Percentiles rank a stretch among this genome's conserved stretches.
Conservation (phyloP, 2,329 filamentous ascomycete species). For the Colletotrichum australisinense region DNA sequence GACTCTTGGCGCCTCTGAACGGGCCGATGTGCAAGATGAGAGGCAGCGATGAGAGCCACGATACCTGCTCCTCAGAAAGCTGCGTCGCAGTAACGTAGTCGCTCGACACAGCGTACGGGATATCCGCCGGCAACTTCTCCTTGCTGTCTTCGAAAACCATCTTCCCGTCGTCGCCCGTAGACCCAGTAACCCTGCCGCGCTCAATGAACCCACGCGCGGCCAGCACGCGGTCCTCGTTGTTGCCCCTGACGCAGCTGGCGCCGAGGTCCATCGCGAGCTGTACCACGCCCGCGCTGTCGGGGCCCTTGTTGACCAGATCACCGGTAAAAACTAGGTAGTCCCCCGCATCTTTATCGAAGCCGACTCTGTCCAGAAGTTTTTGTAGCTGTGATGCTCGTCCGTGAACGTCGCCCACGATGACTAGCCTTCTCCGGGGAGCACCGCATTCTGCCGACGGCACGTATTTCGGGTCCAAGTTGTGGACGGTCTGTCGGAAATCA, state of each 20-base stretch:
- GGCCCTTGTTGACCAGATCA: constrained; percentile 85
- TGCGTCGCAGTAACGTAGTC: not conserved
- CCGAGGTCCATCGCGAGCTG: constrained; percentile 77
- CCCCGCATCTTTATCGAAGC: not conserved
- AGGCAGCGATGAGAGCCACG: not conserved
- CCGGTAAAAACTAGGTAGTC: not conserved
- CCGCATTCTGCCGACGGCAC: not conserved
- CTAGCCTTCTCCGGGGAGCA: not conserved
- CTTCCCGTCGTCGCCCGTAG: not conserved
- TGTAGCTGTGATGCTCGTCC: not conserved
- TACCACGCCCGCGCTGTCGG: constrained; percentile 82
- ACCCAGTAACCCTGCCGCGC: constrained; percentile 40
- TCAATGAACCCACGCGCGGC: constrained; percentile 63
- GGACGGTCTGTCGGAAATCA: not conserved
- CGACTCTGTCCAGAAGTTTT: not conserved
- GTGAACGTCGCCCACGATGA: not conserved
- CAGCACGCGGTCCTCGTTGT: constrained; percentile 91
- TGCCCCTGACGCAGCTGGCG: constrained; percentile 87
- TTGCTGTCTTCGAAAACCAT: not conserved
- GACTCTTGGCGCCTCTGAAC: not conserved
- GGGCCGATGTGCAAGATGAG: not conserved
- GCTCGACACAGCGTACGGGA: not conserved
- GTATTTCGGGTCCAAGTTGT: not conserved
- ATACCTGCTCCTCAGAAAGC: not conserved
- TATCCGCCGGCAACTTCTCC: not conserved